Percentiles rank a stretch among this genome's conserved stretches.
Conservation (phyloP, 495 filamentous ascomycete genomes). For the Sordaria brevicollis region DNA sequence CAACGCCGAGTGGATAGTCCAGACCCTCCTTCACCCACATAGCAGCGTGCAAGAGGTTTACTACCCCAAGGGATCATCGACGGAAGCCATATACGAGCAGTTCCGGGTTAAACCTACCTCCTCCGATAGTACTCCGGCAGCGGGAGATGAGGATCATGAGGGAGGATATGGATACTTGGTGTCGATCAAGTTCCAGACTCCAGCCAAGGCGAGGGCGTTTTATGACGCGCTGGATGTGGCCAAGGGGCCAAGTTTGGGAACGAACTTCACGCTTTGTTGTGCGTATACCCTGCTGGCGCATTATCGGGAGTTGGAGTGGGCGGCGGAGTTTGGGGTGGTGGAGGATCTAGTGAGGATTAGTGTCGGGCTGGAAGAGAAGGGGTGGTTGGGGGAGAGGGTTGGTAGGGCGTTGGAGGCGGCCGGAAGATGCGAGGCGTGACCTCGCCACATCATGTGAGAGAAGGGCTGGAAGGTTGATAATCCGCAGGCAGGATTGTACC, state of each 20-base stretch:
- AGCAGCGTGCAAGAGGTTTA: conserved; percentile 9
- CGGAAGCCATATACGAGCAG: conserved; percentile 7
- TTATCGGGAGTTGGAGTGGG: conserved; percentile 16
- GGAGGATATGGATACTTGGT: conserved; percentile 15
- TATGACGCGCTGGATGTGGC: conserved; percentile 15
- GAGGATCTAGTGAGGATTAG: conserved; percentile 22
- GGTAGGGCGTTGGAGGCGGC: conserved; percentile 5
- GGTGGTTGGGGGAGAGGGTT: conserved; percentile 13
- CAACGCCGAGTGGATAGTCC: conserved; percentile 6
- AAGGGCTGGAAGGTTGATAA: background rate
- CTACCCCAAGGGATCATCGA: conserved; percentile 10
- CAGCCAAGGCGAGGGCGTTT: conserved; percentile 8
- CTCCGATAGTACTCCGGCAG: rapidly evolving
- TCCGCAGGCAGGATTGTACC: background rate
- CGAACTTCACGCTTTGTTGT: conserved; percentile 21
- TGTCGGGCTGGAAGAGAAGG: conserved; percentile 16
- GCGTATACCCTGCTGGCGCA: conserved; percentile 19
- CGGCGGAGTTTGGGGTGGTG: conserved; percentile 16
- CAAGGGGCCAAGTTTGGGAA: conserved; percentile 22
- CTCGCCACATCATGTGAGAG: background rate
- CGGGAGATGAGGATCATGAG: background rate
- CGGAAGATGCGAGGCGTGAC: background rate
- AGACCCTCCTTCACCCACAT: background rate
- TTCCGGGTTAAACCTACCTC: background rate
- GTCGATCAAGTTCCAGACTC: conserved; percentile 8